Evolutionary conservation across 257 asterid species (phyloP), one percentile per base, ranked within the genome.

Genomic region (Agastache rugosa): DNA sequence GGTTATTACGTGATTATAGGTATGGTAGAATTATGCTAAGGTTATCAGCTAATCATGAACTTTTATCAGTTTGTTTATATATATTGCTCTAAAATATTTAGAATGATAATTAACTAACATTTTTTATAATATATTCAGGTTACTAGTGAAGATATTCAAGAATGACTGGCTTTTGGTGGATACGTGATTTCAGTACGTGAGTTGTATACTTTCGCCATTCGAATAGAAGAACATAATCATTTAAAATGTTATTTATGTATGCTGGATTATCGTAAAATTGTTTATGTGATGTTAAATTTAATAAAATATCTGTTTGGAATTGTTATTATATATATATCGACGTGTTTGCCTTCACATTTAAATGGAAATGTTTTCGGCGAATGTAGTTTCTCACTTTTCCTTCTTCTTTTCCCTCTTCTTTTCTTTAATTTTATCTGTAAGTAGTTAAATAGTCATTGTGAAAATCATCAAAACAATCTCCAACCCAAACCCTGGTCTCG

Each of bases 151-250:
- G 69, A 63, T 37, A 37, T 3, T 63, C 69, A 63, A 37, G 51
- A 37, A 63, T 63, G 50, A 37, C n/a, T 17, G 51, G 29, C 31
- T 37, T 37, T 37, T 9, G 50, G 51, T 63, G 69, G 69, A 37
- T 47, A 35, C 5, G 51, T 22, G 47, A 34, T 61, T n/a, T 12
- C 44, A 61, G 23, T 23, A 27, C 19, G 9, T 6, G 65, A 31
- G 25, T 37, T 17, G 9, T 22, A 25, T 25, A 2, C 34, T 20
- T 56, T 55, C 8, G 12, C 59, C 59, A 31, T 53, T 8, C 4
- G 14, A 53, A 53, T 53, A 19, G 25, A 53, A 19, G 25, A 53
- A 51, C 25, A 51, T 51, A 7, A 51, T 17, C 59, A 51, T 55
- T n/a, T 50, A 6, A 1, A 8, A 6, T 17, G 59, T 23, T 2